A percentile compares a stretch with the other conserved stretches of the same genome.
These are phyloP conservation scores for Metschnikowia noctiluminum DNA, from an alignment of 805 yeast species.

Conservation along the genomic window DNA sequence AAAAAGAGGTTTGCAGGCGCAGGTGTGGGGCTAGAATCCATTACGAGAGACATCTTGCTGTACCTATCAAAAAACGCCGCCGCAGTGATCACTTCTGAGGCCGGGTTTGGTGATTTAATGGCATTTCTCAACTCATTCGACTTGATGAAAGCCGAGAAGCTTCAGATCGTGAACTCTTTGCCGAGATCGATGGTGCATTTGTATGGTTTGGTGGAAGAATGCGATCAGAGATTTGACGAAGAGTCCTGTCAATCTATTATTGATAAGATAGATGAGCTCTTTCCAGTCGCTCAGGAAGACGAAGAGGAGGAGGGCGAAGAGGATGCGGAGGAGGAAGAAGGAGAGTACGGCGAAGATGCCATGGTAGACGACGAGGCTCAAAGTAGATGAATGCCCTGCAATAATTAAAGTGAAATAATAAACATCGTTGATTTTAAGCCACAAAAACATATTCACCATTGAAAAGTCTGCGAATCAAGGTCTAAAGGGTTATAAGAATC, in stretches of 20 bases:
- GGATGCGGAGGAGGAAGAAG: slow-evolving; percentile 22
- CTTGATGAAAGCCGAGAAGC: slow-evolving; percentile 76
- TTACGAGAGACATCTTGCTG: slow-evolving; percentile 45
- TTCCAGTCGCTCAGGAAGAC: slow-evolving; percentile 43
- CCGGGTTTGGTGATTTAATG: slow-evolving; percentile 38
- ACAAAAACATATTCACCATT: neutral
- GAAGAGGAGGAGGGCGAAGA: slow-evolving; percentile 25
- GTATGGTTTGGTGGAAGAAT: slow-evolving; percentile 83
- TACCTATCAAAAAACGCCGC: slow-evolving; percentile 35
- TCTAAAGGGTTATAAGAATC: slow-evolving; percentile 6
- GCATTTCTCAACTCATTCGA: slow-evolving; percentile 45
- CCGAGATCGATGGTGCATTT: slow-evolving; percentile 80
- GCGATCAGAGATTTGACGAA: slow-evolving; percentile 80
- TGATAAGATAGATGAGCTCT: slow-evolving; percentile 49
- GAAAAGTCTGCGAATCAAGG: neutral
- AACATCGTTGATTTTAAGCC: neutral
- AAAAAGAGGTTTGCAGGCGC: slow-evolving; percentile 35
- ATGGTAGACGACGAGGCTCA: slow-evolving; percentile 6
- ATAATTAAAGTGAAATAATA: neutral
- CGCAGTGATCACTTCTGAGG: slow-evolving; percentile 20
- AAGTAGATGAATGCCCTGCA: neutral
- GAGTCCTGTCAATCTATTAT: slow-evolving; percentile 60
- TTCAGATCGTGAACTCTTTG: slow-evolving; percentile 77
- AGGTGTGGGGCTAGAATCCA: slow-evolving; percentile 46
- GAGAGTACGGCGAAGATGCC: slow-evolving; percentile 11